Base-by-base conservation (phyloP, 306 rosid genomes). In the Inga leiocalycina region DNA sequence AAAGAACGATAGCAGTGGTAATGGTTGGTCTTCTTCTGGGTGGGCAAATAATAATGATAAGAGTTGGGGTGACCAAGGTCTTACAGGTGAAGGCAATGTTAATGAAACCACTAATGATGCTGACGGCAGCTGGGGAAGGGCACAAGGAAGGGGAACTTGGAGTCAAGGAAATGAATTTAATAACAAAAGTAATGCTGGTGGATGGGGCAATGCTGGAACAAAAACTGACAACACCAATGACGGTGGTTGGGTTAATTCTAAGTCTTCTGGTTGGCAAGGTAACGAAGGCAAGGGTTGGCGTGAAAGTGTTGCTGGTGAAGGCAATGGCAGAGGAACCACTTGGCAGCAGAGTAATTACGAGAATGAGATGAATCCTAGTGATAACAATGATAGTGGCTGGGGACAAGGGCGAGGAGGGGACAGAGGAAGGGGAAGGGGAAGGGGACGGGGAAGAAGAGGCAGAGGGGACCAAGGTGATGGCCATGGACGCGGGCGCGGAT, bases 231-330 rank as follows among this genome's bases (percentile, higher is more conserved):
- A 39, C 22, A 6, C 51, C 5, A 30, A 27, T 22, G 16, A 54
- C 24, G 67, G 73, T n/a, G 70, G 75, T 83, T 79, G 82, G 86
- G 48, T 59, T 10, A 76, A 64, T 74, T 19, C 80, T 8, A 66
- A 49, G 34, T 66, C 85, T 10, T 66, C 76, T 27, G 48, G 81
- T 61, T 61, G 54, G 82, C 65, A 71, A n/a, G 64, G 24, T 32
- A 73, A 51, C 19, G 32, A 0, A 22, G 46, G 66, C 37, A 69
- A 72, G 59, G 27, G 76, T 45, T 72, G 76, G 76, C 8, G 59
- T 13, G 59, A 13, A 46, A 72, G 76, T 24, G 41, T 2, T 71
- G 39, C 41, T 72, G 39, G 39, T 17, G 82, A 71, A 41, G 73
- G 66, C 72, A 67, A 2, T 67, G 75, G 17, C 39, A 27, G 39